Percentiles rank a stretch among this genome's conserved stretches.
phyloP scores from a whole-genome alignment of 2,329 filamentous ascomycete species.

The Daldinia sp. region DNA sequence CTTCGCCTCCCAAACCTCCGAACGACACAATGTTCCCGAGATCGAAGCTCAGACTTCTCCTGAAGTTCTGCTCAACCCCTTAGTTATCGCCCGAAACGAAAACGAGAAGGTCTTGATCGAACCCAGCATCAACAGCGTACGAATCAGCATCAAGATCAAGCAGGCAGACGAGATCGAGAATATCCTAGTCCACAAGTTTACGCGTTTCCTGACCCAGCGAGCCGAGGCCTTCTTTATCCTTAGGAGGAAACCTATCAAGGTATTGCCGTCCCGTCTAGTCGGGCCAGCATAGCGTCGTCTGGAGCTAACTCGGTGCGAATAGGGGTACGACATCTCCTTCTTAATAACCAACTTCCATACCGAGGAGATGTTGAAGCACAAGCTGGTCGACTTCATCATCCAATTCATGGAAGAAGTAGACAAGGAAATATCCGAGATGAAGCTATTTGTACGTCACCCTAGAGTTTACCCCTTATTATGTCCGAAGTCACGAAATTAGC shows the following conservation, averaged over 20 bases:
- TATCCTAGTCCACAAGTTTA: constrained; percentile 98
- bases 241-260: constrained; percentile 93
- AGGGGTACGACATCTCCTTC: constrained; percentile 98
- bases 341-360: constrained; percentile 99
- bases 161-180: constrained; percentile 99
- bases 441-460: constrained; percentile 84
- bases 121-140: constrained; percentile 94
- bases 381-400: constrained; percentile 98
- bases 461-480: not conserved
- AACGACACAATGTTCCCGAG: constrained; percentile 97
- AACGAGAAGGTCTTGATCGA: constrained; percentile 97
- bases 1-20: constrained; percentile 95
- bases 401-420: constrained; percentile 99
- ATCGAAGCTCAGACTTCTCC: constrained; percentile 93
- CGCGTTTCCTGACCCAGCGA: constrained; percentile 92
- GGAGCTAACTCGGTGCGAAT: constrained; percentile 11
- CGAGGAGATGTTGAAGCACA: constrained; percentile 98
- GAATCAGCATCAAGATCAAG: constrained; percentile 98
- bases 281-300: not conserved
- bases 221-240: constrained; percentile 98
- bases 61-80: constrained; percentile 89
- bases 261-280: constrained; percentile 50
- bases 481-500: too few species aligned
- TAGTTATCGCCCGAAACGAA: constrained; percentile 93
- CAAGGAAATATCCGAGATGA: constrained; percentile 99